Base-by-base conservation (phyloP, 2,329 filamentous ascomycete genomes). In the Biscogniauxia marginata region DNA sequence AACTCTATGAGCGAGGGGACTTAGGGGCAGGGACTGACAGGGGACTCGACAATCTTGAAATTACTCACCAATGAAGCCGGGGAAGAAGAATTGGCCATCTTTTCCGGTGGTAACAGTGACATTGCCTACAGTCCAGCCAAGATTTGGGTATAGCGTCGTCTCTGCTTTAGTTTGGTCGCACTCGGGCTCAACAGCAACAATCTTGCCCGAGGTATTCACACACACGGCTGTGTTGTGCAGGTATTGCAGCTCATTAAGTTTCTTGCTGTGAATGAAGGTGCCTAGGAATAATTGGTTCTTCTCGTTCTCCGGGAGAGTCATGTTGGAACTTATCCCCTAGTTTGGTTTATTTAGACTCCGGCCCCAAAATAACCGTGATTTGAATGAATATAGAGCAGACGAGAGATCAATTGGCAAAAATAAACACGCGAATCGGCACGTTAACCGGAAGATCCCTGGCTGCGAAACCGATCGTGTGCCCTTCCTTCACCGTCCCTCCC, bases 81-180 rank as follows among this genome's bases (percentile, higher is more conserved):
- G 90, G 65, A 95, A 93, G 77, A 91, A 92, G 75, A 93, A 93
- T 53, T 89, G 82, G 9, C 81, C 80, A 3, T 77, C 75, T 46
- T 71, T 67, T 48, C 67, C 67, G 2, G 60, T 63, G 9, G 71
- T 66, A 8, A 81, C 65, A 2, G 70, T 63, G 16, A 80, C 74
- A 3, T 77, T 71, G 6, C 65, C 65, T 1, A 55, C 58, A 1
- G 60, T 55, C 82, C 82, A 85, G 1, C 76, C 78, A 5, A 84
- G 70, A 19, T 63, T 61, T n/a, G 70, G 63, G 30, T 78, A 64
- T 30, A 81, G 56, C 39, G 65, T 67, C 2, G 71, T 61, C 50
- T 70, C 64, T 2, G 69, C 72, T 54, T 71, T 67, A 30, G 66
- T 63, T 46, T 67, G 70, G 21, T 67, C 63, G 57, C 67, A 73